Percentiles rank a stretch among this genome's conserved stretches.
phyloP scores from a whole-genome alignment of 495 filamentous ascomycete species.

The Penicillium simplicissimum region DNA sequence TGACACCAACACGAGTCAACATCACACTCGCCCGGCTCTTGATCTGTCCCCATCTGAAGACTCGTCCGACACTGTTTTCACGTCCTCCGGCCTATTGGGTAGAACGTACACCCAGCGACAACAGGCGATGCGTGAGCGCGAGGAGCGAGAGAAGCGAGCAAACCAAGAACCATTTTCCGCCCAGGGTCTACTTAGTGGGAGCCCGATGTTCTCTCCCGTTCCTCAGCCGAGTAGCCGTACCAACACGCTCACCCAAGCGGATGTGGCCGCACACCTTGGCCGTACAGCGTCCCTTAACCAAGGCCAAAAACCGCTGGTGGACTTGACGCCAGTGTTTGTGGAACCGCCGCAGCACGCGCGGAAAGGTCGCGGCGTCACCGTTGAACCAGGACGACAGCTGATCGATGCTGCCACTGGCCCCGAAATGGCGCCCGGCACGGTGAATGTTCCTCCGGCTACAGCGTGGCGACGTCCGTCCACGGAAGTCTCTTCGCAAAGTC shows the following conservation, averaged over 20 bases:
- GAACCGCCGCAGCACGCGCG: conserved; percentile 71
- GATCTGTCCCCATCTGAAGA: background rate
- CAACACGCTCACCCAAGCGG: conserved; percentile 40
- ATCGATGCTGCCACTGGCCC: conserved; percentile 66
- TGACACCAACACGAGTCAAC: conserved; percentile 24
- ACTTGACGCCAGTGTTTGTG: conserved; percentile 71
- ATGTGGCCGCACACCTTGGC: conserved; percentile 24
- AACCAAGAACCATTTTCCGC: conserved; percentile 31
- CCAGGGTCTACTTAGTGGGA: conserved; percentile 24
- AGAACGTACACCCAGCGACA: conserved; percentile 64
- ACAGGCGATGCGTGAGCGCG: conserved; percentile 53
- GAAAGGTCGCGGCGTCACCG: conserved; percentile 67
- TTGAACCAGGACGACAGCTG: conserved; percentile 59
- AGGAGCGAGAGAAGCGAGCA: conserved; percentile 40
- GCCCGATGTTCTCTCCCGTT: conserved; percentile 11
- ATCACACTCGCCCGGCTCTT: background rate
- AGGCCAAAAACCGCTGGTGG: conserved; percentile 66
- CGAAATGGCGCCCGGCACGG: conserved; percentile 41
- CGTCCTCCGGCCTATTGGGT: conserved; percentile 59
- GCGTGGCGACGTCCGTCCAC: conserved; percentile 50
- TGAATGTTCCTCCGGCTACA: conserved; percentile 52
- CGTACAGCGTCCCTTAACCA: conserved; percentile 35
- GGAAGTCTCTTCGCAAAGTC: conserved; percentile 25
- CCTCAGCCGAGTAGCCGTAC: conserved; percentile 31
- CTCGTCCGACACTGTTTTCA: conserved; percentile 38